phyloP scores from a whole-genome alignment of 768 basidiomycete species.

The Stropharia rugosoannulata region DNA sequence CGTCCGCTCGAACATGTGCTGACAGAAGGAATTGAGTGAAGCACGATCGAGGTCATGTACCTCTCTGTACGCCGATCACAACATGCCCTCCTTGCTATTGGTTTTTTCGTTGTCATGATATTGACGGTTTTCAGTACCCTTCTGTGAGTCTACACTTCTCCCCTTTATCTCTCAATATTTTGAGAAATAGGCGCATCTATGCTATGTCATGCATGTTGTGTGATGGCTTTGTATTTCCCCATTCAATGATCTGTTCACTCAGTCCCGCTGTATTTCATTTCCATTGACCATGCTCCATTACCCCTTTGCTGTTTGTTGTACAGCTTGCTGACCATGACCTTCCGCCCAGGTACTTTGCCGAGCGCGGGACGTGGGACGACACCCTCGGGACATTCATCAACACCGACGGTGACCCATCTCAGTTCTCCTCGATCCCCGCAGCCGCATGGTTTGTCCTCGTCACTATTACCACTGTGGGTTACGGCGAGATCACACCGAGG shows the following conservation, averaged over 20 bases:
- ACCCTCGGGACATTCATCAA: slow-evolving; percentile 80
- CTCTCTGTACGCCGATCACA: slow-evolving; percentile 82
- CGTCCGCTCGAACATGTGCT: no score
- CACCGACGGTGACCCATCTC: slow-evolving; percentile 78
- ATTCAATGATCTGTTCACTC: no score
- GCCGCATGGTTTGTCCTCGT: slow-evolving; percentile 76
- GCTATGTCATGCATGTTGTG: no score
- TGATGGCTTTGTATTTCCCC: no score
- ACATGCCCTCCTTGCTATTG: slow-evolving; percentile 80
- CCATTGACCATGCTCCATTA: no score
- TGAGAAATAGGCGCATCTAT: no score
- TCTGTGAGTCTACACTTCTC: slow-evolving; percentile 64
- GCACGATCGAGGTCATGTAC: slow-evolving; percentile 93
- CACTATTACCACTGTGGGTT: slow-evolving; percentile 88
- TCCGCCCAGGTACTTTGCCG: slow-evolving; percentile 75
- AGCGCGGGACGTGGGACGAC: slow-evolving; percentile 88
- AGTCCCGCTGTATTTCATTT: no score
- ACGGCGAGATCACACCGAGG: slow-evolving; percentile 88
- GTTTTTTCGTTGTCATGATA: slow-evolving; percentile 88
- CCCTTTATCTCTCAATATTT: no score
- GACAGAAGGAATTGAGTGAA: slow-evolving; percentile 19
- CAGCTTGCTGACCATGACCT: neutral
- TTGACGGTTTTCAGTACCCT: slow-evolving; percentile 87
- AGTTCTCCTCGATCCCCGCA: slow-evolving; percentile 57
- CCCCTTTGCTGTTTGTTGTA: no score